A percentile compares a stretch with the other conserved stretches of the same genome.
phyloP scores from a whole-genome alignment of 2,329 filamentous ascomycete species.

The Chaetomium strumarium region DNA sequence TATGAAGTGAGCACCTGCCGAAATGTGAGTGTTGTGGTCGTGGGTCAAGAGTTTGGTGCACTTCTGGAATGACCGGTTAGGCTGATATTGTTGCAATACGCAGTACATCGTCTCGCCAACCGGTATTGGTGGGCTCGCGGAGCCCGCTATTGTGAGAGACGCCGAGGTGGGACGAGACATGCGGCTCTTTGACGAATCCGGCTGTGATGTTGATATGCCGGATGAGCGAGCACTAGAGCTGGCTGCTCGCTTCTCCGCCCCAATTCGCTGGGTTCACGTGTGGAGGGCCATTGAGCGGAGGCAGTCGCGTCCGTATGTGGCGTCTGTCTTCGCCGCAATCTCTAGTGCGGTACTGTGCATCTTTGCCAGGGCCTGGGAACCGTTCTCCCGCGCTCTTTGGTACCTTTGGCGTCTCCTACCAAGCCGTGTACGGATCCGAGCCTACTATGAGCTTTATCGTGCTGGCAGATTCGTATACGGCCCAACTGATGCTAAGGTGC shows the following conservation, averaged over 20 bases:
- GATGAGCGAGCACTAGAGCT: not conserved
- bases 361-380: not conserved
- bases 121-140: not conserved
- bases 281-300: not conserved
- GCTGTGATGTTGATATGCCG: not conserved
- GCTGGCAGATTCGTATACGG: not conserved
- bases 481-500: not conserved
- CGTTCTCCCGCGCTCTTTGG: not conserved
- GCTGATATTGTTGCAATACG: not conserved
- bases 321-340: not conserved
- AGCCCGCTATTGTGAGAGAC: not conserved
- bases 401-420: not conserved
- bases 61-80: not conserved
- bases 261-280: not conserved
- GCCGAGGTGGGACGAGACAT: not conserved
- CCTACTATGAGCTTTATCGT: not conserved
- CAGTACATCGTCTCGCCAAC: not conserved
- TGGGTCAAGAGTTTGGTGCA: not conserved
- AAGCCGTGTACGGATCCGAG: not conserved
- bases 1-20: constrained; percentile 1
- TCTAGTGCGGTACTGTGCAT: not conserved
- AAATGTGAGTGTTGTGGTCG: not conserved
- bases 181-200: not conserved
- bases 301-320: not conserved
- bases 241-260: not conserved